Evolutionary conservation across 495 filamentous ascomycete species (phyloP).

Genomic region (Trichoderma erinaceum): DNA sequence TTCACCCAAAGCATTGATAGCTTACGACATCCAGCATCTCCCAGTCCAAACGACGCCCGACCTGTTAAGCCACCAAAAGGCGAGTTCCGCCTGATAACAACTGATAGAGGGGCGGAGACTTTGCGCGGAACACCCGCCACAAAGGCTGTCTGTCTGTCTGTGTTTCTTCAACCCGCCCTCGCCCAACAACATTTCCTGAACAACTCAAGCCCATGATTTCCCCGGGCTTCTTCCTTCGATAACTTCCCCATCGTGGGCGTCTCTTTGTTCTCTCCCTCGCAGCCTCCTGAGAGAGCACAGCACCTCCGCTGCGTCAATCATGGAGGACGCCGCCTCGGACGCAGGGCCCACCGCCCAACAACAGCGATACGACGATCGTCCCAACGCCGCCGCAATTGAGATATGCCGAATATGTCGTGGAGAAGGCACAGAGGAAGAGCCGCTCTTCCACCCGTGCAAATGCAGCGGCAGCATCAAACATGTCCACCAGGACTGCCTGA

Average conservation of each 20-base stretch:
- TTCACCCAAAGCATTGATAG: neutral
- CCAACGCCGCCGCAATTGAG: constrained; percentile 10
- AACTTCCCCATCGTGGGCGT: constrained; percentile 1
- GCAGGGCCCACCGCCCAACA: constrained; percentile 2
- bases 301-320: neutral
- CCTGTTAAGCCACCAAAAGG: neutral
- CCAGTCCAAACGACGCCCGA: neutral
- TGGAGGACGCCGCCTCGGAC: constrained; percentile 5
- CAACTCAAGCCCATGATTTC: neutral
- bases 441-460: constrained; percentile 95
- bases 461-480: constrained; percentile 98
- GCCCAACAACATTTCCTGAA: neutral
- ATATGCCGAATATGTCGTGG: constrained; percentile 94
- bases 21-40: neutral
- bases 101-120: constrained; percentile 7
- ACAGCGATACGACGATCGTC: neutral
- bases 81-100: neutral
- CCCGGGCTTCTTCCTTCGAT: neutral
- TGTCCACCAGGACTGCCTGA: constrained; percentile 94
- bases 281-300: neutral
- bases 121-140: neutral
- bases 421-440: constrained; percentile 76
- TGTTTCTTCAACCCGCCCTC: neutral
- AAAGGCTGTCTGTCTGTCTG: neutral
- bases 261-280: neutral